Base-by-base conservation (phyloP, 2,329 filamentous ascomycete species). In the Alternaria triticimaculans region DNA sequence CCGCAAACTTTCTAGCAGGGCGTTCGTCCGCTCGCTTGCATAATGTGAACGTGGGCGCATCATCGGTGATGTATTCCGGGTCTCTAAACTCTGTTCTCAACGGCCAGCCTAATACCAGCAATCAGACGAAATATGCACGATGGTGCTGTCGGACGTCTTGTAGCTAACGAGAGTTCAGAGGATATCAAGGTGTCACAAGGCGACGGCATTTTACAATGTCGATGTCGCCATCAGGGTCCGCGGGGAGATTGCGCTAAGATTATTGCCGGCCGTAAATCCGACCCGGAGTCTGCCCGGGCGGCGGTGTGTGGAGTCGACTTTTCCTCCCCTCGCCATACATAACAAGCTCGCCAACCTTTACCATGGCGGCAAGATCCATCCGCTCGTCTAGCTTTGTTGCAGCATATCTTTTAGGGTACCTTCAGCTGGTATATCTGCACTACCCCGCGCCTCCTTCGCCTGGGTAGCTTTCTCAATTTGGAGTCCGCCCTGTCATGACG, bases 401-500 rank as follows among this genome's bases (percentile, higher is more conserved):
- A 41, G 37, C 18, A 37, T n/a, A 41, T 53, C 10, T 15, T 37
- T 33, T n/a, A 20, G 49, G 23, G 18, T 12, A 23, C 20, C 14
- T 41, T 37, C 37, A 23, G 11, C 23, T 18, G 37, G 37, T 41
- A 41, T 41, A 41, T 41, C 1, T 41, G 37, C 37, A 11, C 1
- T 41, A 41, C 28, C 37, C 37, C 14, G 6, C n/a, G 49, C 5
- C 30, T 41, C 30, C 28, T 23, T n/a, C 9, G 5, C 6, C 49
- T 23, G 4, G 49, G 11, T 37, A 51, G 18, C 30, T 6, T 23
- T 21, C 49, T n/a, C 12, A 5, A 33, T 33, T 10, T 21, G 10
- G 6, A 37, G 20, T 25, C 23, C 30, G 37, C 20, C 25, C 55
- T 49, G 55, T 45, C 33, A 66, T 66, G 64, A 64, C 64, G 62